A percentile compares a stretch with the other conserved stretches of the same genome.
Conservation (phyloP, 345 rosid genomes). For the Jatropha curcas region DNA sequence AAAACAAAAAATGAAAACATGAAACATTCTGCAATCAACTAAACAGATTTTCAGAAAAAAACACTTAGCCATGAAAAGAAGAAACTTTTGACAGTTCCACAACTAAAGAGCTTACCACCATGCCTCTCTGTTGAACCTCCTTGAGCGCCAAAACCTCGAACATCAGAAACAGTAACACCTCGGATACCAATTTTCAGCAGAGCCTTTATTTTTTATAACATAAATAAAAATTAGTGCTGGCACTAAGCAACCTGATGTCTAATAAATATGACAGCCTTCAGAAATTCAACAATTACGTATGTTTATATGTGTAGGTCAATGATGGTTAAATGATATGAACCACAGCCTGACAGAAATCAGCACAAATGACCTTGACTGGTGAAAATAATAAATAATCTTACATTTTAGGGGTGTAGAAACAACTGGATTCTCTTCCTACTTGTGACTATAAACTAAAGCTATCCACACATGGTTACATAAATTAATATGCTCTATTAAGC, state of each 20-base stretch:
- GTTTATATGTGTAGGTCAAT: neutral
- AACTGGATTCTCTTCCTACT: neutral
- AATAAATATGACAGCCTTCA: neutral
- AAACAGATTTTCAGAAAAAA: neutral
- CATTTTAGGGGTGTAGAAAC: neutral
- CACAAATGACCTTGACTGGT: conserved; percentile 1
- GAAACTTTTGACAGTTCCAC: neutral
- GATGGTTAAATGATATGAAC: neutral
- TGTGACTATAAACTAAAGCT: neutral
- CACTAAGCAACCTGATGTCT: neutral
- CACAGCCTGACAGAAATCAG: neutral
- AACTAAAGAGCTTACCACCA: conserved; percentile 53
- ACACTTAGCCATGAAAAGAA: neutral
- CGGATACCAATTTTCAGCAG: conserved; percentile 75
- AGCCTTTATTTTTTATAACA: conserved; percentile 42
- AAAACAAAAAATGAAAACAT: neutral
- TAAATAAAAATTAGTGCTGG: conserved; percentile 15
- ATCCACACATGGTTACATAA: too few relatives aligned
- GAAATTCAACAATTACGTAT: neutral
- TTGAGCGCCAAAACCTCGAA: conserved; percentile 85
- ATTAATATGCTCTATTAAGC: too few relatives aligned
- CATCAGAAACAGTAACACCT: conserved; percentile 90
- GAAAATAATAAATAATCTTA: neutral
- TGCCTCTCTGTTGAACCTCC: conserved; percentile 87
- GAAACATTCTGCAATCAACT: neutral